A percentile compares a stretch with the other conserved stretches of the same genome.
These are phyloP conservation scores for Cymbidium sinense DNA, from an alignment of 106 monocot genomes.

Conservation along the genomic window DNA sequence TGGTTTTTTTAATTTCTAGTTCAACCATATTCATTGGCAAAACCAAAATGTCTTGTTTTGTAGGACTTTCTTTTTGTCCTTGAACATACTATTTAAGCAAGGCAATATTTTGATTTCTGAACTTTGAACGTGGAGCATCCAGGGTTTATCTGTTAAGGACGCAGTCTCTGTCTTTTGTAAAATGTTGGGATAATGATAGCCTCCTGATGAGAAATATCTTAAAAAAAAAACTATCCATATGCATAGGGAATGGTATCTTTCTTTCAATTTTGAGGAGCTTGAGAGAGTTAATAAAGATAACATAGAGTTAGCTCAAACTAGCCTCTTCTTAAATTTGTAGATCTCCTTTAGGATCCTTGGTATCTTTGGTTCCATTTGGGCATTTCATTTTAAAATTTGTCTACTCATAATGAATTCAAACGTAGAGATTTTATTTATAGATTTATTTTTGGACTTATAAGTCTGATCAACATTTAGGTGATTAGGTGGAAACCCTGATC, in stretches of 20 bases:
- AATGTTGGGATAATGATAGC: neutral
- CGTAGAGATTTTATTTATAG: no score
- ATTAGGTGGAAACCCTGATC: no score
- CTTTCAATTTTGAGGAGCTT: neutral
- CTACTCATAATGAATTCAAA: no score
- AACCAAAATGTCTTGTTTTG: neutral
- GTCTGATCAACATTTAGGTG: no score
- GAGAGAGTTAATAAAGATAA: neutral
- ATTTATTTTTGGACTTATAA: no score
- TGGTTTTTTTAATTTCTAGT: constrained; percentile 6
- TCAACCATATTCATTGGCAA: neutral
- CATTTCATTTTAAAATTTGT: no score
- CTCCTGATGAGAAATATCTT: neutral
- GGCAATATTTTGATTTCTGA: neutral
- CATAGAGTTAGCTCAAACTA: neutral
- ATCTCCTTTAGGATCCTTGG: no score
- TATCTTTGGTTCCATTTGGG: no score
- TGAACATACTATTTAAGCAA: neutral
- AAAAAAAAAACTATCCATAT: neutral
- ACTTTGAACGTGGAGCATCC: neutral
- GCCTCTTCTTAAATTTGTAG: no score
- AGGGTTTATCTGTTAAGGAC: neutral
- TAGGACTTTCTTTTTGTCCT: neutral
- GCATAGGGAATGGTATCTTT: neutral
- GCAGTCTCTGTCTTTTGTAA: neutral